Percentiles rank a stretch among this genome's conserved stretches.
Conservation (phyloP, 768 basidiomycete genomes). For the Tylopilus rubrobrunneus region DNA sequence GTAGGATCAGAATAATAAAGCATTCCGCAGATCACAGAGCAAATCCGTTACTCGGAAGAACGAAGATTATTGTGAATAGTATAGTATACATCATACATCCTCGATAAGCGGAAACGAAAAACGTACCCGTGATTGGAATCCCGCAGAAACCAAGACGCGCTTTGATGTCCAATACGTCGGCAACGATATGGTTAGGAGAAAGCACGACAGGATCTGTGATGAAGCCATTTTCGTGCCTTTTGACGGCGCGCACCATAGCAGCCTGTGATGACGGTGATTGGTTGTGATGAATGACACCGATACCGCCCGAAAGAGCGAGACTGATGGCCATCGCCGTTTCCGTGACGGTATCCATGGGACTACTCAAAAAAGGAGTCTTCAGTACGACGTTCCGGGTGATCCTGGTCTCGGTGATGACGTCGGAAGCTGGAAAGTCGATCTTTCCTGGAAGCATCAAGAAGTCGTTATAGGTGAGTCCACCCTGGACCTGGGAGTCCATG, state of each 20-base stretch:
- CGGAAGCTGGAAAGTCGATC: conserved; percentile 85
- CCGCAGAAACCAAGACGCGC: conserved; percentile 90
- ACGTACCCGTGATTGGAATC: conserved; percentile 94
- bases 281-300: conserved; percentile 99
- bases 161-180: conserved; percentile 92
- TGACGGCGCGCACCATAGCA: conserved; percentile 95
- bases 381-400: conserved; percentile 89
- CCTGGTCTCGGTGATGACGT: conserved; percentile 77
- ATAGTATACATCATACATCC: conserved; percentile 43
- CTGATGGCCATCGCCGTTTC: conserved; percentile 92
- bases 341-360: conserved; percentile 99
- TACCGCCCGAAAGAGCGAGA: conserved; percentile 92
- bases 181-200: conserved; percentile 70
- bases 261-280: conserved; percentile 82
- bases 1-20: conserved; percentile 18
- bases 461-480: conserved; percentile 97
- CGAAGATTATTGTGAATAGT: conserved; percentile 66
- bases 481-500: conserved; percentile 81
- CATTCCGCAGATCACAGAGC: conserved; percentile 73
- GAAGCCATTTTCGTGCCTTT: conserved; percentile 98
- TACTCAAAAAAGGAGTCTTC: conserved; percentile 96
- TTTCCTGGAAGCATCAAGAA: conserved; percentile 93
- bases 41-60: conserved; percentile 78
- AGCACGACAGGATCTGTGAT: conserved; percentile 93
- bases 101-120: conserved; percentile 17